Conservation (phyloP, 345 rosid species). For the Citrus maxima region DNA sequence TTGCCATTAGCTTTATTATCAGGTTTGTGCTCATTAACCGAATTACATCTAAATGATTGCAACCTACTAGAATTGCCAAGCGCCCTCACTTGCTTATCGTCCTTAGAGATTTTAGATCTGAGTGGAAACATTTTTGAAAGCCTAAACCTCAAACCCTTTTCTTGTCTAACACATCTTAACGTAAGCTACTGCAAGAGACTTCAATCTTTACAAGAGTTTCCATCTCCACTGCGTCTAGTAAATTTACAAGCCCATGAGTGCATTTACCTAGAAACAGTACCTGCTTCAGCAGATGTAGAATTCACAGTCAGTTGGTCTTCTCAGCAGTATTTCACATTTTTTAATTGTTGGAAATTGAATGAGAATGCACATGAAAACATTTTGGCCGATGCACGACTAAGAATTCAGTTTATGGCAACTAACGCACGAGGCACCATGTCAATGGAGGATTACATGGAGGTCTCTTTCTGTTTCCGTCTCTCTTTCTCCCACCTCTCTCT, state of each 20-base stretch:
- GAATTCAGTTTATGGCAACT: background rate
- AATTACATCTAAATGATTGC: background rate
- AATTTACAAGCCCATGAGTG: background rate
- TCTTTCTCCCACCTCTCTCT: background rate
- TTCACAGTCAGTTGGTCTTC: background rate
- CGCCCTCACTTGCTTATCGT: background rate
- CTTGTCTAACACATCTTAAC: background rate
- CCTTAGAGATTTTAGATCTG: background rate
- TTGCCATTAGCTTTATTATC: background rate
- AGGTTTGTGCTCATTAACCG: background rate
- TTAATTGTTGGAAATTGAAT: background rate
- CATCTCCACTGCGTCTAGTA: background rate
- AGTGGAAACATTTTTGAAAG: background rate
- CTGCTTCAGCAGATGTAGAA: background rate
- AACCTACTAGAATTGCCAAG: background rate
- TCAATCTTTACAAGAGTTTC: background rate
- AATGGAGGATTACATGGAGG: background rate
- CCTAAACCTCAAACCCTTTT: conserved; percentile 4
- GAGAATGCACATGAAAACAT: background rate
- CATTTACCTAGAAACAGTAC: background rate
- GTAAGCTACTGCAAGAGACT: conserved; percentile 5
- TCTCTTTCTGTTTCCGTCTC: background rate
- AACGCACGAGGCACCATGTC: background rate
- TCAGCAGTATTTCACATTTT: background rate
- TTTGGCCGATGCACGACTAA: background rate